Base-by-base conservation (phyloP, 768 basidiomycete species). In the Suillus plorans region DNA sequence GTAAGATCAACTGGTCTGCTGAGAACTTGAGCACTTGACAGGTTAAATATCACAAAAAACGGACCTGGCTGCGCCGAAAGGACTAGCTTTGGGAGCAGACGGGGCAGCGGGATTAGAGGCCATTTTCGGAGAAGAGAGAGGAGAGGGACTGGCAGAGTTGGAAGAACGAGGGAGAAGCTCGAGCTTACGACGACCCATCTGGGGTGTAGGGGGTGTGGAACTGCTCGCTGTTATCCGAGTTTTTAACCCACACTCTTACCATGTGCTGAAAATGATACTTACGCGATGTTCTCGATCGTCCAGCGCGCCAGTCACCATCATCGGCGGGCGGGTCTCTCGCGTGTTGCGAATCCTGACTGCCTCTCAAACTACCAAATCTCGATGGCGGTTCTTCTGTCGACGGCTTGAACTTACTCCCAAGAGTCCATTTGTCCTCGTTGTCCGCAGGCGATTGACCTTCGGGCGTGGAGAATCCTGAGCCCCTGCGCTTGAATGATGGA, bases 41-140 rank as follows among this genome's bases (percentile, higher is more conserved):
- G 31, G 16, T 62, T 31, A 37, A 25, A 53, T 58, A 62, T 53
- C 34, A 18, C n/a, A 31, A 22, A 47, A 69, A 22, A 75, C 85
- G 58, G 69, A 92, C 92, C 80, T 89, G 42, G 97, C 97, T 62
- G 84, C 82, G 58, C 97, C 97, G 72, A 99, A 99, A 7, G 96
- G 96, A 74, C 84, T 95, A 65, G 89, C 72, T 42, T 86, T 78
- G 42, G 81, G 72, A 6, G 80, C 69, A 25, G 76, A 72, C n/a
- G 72, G 67, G 53, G 74, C 75, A 42, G 80, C 66, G 60, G 80
- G 74, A 18, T 82, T 78, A 63, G 83, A 77, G 4, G 83, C 79
- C 69, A 91, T 85, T 78, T 90, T 90, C 0, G 92, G 92, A 9
- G 92, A 93, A 1, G 90, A 88, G 52, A 94, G 80, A 3, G 94